A percentile compares a stretch with the other conserved stretches of the same genome.
Evolutionary conservation across 257 asterid species (phyloP).

Genomic region (Solanum gracilifrons): DNA sequence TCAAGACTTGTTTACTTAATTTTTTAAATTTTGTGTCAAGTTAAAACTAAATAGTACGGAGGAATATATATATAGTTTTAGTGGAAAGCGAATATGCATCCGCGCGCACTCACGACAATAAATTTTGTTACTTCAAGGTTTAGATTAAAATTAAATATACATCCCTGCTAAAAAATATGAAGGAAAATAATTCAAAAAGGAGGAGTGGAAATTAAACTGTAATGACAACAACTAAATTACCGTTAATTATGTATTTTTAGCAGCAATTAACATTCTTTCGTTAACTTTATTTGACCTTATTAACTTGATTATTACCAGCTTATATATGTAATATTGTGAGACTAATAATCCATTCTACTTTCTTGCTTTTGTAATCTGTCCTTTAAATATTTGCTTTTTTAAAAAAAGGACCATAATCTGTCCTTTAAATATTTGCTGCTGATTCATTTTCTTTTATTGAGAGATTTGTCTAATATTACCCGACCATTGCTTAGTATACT

Average conservation of each 20-base stretch:
- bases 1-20: background rate
- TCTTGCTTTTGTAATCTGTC: background rate
- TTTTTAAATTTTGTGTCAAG: background rate
- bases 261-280: no score
- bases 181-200: background rate
- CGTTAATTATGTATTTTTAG: no score
- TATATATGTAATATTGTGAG: background rate
- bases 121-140: background rate
- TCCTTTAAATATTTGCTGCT: background rate
- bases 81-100: background rate
- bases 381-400: background rate
- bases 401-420: background rate
- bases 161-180: background rate
- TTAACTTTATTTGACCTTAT: background rate
- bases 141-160: background rate
- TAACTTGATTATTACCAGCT: background rate
- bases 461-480: background rate
- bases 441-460: background rate
- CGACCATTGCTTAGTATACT: background rate
- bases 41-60: background rate
- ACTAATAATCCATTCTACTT: background rate
- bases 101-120: background rate
- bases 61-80: background rate
- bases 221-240: background rate
- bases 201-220: background rate